Evolutionary conservation across 768 basidiomycete genomes (phyloP).

Genomic region (Lactarius vividus): DNA sequence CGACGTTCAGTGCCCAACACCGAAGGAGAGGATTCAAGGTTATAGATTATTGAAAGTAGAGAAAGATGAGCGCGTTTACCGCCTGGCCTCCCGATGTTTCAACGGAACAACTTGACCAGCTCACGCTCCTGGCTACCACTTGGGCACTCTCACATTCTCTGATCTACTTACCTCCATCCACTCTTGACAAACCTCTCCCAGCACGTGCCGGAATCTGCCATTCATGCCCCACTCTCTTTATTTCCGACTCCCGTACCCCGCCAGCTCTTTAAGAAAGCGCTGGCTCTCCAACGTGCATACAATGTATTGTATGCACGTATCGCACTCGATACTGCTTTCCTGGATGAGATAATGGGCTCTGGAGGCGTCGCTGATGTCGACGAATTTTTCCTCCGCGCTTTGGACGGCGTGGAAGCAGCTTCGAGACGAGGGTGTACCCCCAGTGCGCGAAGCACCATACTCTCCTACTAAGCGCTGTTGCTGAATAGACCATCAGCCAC

Average conservation of each 20-base stretch:
- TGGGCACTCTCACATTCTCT: conserved; percentile 85
- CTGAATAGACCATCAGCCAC: conserved; percentile 46
- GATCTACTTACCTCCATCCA: conserved; percentile 66
- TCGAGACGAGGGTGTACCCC: conserved; percentile 57
- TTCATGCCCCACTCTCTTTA: conserved; percentile 88
- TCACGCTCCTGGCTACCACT: conserved; percentile 68
- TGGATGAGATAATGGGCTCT: conserved; percentile 83
- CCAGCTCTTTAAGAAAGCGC: conserved; percentile 60
- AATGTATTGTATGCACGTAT: conserved; percentile 85
- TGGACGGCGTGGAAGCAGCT: conserved; percentile 86
- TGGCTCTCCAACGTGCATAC: conserved; percentile 69
- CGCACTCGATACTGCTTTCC: conserved; percentile 72
- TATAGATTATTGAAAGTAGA: no score
- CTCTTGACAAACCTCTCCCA: conserved; percentile 39
- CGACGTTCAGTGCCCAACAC: not conserved
- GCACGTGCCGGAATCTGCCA: conserved; percentile 62
- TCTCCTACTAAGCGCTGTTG: conserved; percentile 30
- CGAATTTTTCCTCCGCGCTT: conserved; percentile 76
- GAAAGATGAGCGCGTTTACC: conserved; percentile 7
- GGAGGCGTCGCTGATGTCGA: conserved; percentile 79
- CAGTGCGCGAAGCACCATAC: conserved; percentile 40
- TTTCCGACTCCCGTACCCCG: conserved; percentile 87
- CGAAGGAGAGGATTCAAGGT: not conserved
- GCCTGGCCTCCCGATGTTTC: conserved; percentile 75
- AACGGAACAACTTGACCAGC: conserved; percentile 51